Base-by-base conservation (phyloP, 2,329 filamentous ascomycete genomes). In the Fusarium sp. region DNA sequence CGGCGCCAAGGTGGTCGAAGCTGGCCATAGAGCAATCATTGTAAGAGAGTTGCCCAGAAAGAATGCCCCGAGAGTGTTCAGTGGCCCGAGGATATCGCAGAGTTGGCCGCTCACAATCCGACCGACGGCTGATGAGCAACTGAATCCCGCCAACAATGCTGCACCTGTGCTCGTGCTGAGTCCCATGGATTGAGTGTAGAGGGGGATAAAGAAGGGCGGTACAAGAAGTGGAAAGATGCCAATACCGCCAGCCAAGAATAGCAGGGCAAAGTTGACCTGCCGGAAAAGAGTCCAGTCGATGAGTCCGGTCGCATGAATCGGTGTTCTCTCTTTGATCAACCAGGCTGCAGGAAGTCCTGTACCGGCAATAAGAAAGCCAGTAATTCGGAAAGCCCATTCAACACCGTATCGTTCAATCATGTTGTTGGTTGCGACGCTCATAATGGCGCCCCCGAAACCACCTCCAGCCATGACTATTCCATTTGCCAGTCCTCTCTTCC, bases 1-100 rank as follows among this genome's bases (percentile, higher is more conserved):
- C 0, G 89, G 89, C 0, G 82, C 88, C 2, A 92, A 79, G 0
- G 87, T 86, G 10, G 83, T 87, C 2, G 88, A 89, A 0, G 89
- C 85, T 0, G 91, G 90, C 91, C 90, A 92, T 2, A 92, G 82
- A 1, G 87, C 86, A 16, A 92, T 82, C 85, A 91, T 90, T 64
- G 88, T 92, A 1, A 91, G 43, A 0, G 87, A 87, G 39, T 85
- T 90, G 1, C 92, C 78, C 1, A 87, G 54, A 9, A 91, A 80
- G 0, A 88, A 85, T 1, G 86, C 74, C 37, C 89, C 82, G 0
- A 91, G 83, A 2, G 87, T 87, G 68, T 92, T 92, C 25, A 91
- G 77, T 0, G 90, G 82, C 0, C 90, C 90, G 1, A 91, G 76
- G 2, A 73, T 79, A 76, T 92, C 90, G 69, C 87, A 89, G 2